Base-by-base conservation (phyloP, 2,329 filamentous ascomycete genomes). In the Balansia obtecta region DNA sequence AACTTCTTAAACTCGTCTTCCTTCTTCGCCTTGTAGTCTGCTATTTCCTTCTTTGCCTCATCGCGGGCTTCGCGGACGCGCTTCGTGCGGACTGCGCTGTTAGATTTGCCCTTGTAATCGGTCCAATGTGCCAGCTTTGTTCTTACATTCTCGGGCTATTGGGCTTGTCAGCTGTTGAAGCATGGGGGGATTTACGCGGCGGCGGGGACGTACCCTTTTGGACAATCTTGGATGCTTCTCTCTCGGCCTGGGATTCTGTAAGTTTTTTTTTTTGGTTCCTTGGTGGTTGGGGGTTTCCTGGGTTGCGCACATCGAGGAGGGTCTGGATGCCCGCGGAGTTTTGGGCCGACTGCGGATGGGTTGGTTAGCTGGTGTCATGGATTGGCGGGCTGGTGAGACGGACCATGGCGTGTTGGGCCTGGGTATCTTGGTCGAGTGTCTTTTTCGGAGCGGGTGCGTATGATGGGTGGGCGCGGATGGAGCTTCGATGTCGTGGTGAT, bases 311-410 rank as follows among this genome's bases (percentile, higher is more conserved):
- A 73, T 97, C 93, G 73, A 98, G 88, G 65, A 98, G 83, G 66
- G 91, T 97, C 74, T 97, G 91, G 68, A 98, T 98, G 71, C 93
- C 93, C 64, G 88, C 85, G 58, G 93, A 97, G 77, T 97, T 97
- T 75, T 97, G 93, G 66, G 91, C 93, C 68, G 93, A 93, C 91
- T 97, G 65, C 61, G 20, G 16, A 4, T 43, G 22, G 46, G 16
- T 6, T 43, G 22, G 46, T 54, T 37, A 50, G 51, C 50, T 15
- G 18, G 32, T n/a, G 13, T 9, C 8, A 22, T 13, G 33, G 34
- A 18, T 13, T 30, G 40, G 44, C 43, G 32, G 30, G 4, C 32
- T 18, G n/a, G 20, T 1, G 32, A 30, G 38, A 46, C 52, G 44
- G 33, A 53, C 52, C 52, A 56, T 54, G 50, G 37, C 53, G 53